Evolutionary conservation across 306 rosid species (phyloP), one percentile per base, ranked within the genome.

Genomic region (Dryas alaskensis): DNA sequence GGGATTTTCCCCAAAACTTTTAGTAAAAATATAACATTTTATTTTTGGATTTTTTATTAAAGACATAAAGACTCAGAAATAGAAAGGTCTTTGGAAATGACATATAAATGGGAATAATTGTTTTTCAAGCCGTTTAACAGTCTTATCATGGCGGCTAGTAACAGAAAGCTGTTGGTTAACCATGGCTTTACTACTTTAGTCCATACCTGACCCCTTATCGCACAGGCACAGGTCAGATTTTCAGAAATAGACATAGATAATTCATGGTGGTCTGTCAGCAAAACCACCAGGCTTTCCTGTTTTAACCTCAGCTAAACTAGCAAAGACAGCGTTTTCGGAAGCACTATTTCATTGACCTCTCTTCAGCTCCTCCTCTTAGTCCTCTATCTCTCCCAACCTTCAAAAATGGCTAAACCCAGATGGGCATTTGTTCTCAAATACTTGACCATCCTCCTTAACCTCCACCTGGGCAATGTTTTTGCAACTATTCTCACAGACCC

Each of bases 401-500:
- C 2, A 14, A 70, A 55, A 72, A 85, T 85, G 89, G 61, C 53
- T 7, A 50, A 80, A 37, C 60, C 60, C 22, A 49, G 65, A 47
- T 71, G 79, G 79, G 12, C 72, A 11, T 82, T 60, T 60, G 43
- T 73, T 65, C 44, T 74, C 67, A 77, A 59, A 27, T 17, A 53
- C 76, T 58, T 81, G 47, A 52, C 67, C 68, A 16, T 73, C 60
- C 2, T 81, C 50, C 66, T 62, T 58, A 5, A 8, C 67, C 80
- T 84, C 31, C 78, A 72, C 52, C 84, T 75, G 79, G 69, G 75
- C 46, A 69, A 42, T 58, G 51, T 39, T 13, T 50, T 71, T 22
- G 31, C 84, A 11, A 31, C 72, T 45, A 60, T 44, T 74, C 73
- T 57, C 2, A 40, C 67, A 5, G 76, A 76, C 69, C 87, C 86